Evolutionary conservation across 1,139 yeast species (phyloP).

Genomic region (Blastobotrys elegans): DNA sequence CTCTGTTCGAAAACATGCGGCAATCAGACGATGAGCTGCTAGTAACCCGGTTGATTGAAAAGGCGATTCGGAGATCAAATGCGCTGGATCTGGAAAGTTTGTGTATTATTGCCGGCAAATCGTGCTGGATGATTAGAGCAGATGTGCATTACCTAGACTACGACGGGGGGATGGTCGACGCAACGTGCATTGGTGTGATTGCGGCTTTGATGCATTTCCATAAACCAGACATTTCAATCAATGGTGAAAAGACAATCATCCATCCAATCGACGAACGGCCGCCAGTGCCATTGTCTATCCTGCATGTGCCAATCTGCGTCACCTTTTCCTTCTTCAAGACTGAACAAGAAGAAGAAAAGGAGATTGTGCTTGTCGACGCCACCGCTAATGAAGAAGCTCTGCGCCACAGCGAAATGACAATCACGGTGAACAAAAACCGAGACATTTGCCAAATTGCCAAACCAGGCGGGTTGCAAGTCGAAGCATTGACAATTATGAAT

Average conservation of each 20-base stretch:
- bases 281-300: slow-evolving; percentile 77
- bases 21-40: slow-evolving; percentile 74
- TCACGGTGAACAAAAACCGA: slow-evolving; percentile 82
- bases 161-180: slow-evolving; percentile 91
- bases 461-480: slow-evolving; percentile 86
- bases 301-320: slow-evolving; percentile 90
- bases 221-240: slow-evolving; percentile 76
- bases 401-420: slow-evolving; percentile 73
- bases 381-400: slow-evolving; percentile 70
- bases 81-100: slow-evolving; percentile 87
- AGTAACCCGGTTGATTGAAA: slow-evolving; percentile 77
- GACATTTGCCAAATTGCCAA: slow-evolving; percentile 87
- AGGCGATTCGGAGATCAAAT: slow-evolving; percentile 82
- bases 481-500: slow-evolving; percentile 62
- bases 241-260: slow-evolving; percentile 65
- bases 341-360: slow-evolving; percentile 18
- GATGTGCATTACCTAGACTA: slow-evolving; percentile 83
- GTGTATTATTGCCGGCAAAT: slow-evolving; percentile 85
- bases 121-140: slow-evolving; percentile 87
- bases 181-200: slow-evolving; percentile 86
- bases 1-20: slow-evolving; percentile 69
- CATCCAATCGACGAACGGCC: slow-evolving; percentile 74
- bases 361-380: slow-evolving; percentile 67
- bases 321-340: slow-evolving; percentile 74
- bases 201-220: slow-evolving; percentile 77